These are phyloP conservation scores for Fusarium kyushuense DNA, from an alignment of 2,329 filamentous ascomycete genomes.

Conservation along the genomic window DNA sequence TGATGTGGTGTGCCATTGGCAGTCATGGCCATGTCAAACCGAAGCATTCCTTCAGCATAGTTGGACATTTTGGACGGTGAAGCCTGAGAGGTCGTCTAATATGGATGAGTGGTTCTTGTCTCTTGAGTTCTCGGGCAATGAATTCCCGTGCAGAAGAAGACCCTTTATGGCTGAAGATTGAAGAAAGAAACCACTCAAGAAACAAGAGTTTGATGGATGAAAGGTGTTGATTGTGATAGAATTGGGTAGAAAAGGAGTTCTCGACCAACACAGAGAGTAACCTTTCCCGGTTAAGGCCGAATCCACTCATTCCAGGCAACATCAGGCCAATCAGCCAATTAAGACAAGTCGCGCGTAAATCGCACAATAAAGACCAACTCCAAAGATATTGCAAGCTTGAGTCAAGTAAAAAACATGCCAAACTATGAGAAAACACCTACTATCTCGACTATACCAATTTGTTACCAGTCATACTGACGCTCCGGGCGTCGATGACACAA, in stretches of 20 bases:
- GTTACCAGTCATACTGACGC: no score
- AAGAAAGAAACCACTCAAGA: no score
- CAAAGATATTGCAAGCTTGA: no score
- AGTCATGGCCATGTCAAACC: slow-evolving; percentile 18
- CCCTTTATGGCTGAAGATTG: no score
- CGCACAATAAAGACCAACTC: not conserved
- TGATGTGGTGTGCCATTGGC: slow-evolving; percentile 11
- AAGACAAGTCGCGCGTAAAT: not conserved
- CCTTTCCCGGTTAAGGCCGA: not conserved
- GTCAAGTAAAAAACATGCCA: no score
- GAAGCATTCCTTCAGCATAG: not conserved
- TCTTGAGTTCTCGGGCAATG: no score
- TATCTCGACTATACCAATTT: no score
- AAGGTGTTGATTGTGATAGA: not conserved
- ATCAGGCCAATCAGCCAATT: not conserved
- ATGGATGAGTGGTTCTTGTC: no score
- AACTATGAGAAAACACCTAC: no score
- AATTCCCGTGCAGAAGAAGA: no score
- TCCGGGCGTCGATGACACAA: no score
- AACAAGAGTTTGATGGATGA: not conserved
- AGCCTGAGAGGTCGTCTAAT: no score
- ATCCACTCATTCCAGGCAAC: slow-evolving; percentile 1
- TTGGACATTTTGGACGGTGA: slow-evolving; percentile 6
- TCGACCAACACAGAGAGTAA: not conserved
- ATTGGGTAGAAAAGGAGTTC: not conserved